These are phyloP conservation scores for Bullera alba DNA, from an alignment of 768 basidiomycete species.

Conservation along the genomic window DNA sequence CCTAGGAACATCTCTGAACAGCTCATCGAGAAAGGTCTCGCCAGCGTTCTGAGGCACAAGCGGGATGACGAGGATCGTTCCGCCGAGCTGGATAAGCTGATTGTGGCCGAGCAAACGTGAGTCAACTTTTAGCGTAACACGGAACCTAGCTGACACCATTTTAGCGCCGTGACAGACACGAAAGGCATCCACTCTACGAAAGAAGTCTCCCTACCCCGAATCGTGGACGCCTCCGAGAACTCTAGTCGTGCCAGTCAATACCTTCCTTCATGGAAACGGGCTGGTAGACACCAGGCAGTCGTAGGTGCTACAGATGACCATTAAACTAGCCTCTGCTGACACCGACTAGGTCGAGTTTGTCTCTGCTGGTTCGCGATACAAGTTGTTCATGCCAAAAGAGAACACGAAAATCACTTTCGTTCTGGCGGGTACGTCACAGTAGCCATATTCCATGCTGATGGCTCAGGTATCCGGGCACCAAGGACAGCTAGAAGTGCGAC, in stretches of 20 bases:
- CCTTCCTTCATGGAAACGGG: constrained; percentile 82
- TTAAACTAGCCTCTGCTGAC: constrained; percentile 2
- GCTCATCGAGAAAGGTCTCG: constrained; percentile 85
- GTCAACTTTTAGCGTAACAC: no score
- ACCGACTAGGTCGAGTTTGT: constrained; percentile 69
- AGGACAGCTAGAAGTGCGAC: constrained; percentile 65
- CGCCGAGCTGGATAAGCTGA: constrained; percentile 90
- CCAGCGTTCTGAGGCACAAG: constrained; percentile 81
- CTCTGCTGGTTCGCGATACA: constrained; percentile 90
- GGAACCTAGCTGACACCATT: constrained; percentile 11
- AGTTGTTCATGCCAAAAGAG: constrained; percentile 83
- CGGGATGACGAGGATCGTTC: constrained; percentile 93
- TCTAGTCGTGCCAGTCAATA: constrained; percentile 73
- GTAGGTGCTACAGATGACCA: constrained; percentile 12
- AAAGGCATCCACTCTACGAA: constrained; percentile 90
- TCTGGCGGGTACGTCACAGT: constrained; percentile 57
- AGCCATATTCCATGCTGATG: not conserved
- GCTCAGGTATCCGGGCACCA: constrained; percentile 79
- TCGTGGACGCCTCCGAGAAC: constrained; percentile 87
- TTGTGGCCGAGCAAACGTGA: constrained; percentile 86
- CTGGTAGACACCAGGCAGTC: constrained; percentile 71
- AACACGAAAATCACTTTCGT: constrained; percentile 91
- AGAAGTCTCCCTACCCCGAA: constrained; percentile 67
- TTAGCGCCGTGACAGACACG: constrained; percentile 66
- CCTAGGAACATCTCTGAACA: constrained; percentile 83